Base-by-base conservation (phyloP, 352 stramenopile genomes). In the Aphanomyces invadans region DNA sequence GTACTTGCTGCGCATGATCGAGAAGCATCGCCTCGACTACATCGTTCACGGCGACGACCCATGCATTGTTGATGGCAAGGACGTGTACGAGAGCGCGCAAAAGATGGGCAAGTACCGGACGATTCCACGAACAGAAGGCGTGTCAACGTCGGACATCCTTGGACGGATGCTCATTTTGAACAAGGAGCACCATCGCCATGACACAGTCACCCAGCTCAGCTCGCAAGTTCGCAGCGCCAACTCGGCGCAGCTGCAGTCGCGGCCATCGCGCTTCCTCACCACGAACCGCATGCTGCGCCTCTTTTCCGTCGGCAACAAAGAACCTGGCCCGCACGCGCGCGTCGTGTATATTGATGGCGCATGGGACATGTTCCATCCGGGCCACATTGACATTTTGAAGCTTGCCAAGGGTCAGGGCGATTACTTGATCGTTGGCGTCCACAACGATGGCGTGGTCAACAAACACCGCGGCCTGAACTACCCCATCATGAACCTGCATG, bases 361-460 rank as follows among this genome's bases (percentile, higher is more conserved):
- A 23, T 99, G 96, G 77, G 97, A 99, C 77, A 97, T 99, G 89
- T 99, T 99, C 81, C 96, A 99, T 77, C 88, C 92, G 19, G 97
- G 96, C 56, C 96, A 99, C 75, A 93, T 99, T 17, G 87, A 96
- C 66, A 95, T 98, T 59, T 73, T 99, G 33, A 96, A 98, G 80
- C 79, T 86, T 15, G 92, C 92, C 7, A 97, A 95, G 65, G 71
- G 90, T 69, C 74, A 95, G 51, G 94, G 95, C 52, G 88, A 97
- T 75, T 99, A 98, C 75, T 68, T 99, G 4, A 97, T 99, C 65
- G 96, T 98, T 29, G 96, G 95, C 38, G 86, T 99, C 51, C 94
- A 99, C 76, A 95, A 96, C 71, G 96, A 99, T 78, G 80, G 75
- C 45, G 80, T 95, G 25, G 92, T 98, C 29, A 92, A 94, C 77